Conservation (phyloP, 192 early-diverging fungal species). For the Rhizophagus sp. region DNA sequence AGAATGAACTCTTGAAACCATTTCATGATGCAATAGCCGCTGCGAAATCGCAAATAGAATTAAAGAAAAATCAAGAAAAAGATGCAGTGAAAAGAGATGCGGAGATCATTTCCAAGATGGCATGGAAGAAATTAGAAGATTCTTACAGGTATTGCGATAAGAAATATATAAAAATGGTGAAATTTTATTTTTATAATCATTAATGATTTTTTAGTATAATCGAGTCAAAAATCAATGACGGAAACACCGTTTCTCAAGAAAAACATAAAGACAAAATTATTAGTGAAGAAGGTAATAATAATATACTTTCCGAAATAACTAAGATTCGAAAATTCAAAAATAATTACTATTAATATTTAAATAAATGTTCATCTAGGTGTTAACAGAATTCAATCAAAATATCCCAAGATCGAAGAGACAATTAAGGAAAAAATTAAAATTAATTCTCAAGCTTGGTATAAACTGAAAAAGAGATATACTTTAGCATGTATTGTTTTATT, state of each 20-base stretch:
- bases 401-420: neutral
- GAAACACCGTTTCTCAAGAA: neutral
- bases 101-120: neutral
- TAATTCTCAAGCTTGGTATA: neutral
- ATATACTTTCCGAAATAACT: neutral
- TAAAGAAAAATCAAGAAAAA: neutral
- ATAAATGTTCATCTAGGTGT: neutral
- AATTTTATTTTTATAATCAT: neutral
- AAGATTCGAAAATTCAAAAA: neutral
- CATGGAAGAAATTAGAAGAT: neutral
- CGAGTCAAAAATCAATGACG: neutral
- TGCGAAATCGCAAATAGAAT: neutral
- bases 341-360: too few species aligned
- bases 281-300: neutral
- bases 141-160: constrained; percentile 6
- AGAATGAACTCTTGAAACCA: neutral
- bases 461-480: neutral
- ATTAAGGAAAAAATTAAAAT: neutral
- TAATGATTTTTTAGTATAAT: neutral
- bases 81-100: neutral
- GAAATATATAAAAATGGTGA: neutral
- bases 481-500: neutral
- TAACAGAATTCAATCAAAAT: neutral
- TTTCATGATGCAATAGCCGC: neutral
- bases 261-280: neutral